Conservation (phyloP, 305 asterid species). For the Coffea humblotiana region DNA sequence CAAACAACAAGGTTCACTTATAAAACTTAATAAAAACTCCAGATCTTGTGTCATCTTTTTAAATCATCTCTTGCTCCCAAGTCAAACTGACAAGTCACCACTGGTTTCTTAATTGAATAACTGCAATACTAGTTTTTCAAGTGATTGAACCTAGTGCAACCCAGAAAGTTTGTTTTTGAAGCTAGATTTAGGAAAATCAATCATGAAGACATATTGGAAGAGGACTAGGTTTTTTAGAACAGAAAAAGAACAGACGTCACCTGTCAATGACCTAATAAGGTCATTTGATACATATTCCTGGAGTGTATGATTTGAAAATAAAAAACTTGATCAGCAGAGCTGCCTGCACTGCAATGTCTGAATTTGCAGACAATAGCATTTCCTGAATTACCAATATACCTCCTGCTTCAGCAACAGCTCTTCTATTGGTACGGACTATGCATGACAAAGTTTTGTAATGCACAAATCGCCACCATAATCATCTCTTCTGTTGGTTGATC, state of each 20-base stretch:
- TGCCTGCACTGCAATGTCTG: slow-evolving; percentile 70
- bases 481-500: slow-evolving; percentile 88
- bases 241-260: slow-evolving; percentile 33
- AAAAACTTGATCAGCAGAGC: slow-evolving; percentile 61
- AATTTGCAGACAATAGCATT: slow-evolving; percentile 52
- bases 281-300: slow-evolving; percentile 85
- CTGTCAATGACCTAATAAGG: slow-evolving; percentile 76
- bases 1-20: not conserved
- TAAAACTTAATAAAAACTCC: not conserved
- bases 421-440: slow-evolving; percentile 82
- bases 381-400: slow-evolving; percentile 80
- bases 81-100: not conserved
- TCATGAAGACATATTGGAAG: slow-evolving; percentile 4
- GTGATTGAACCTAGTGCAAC: not conserved
- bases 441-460: slow-evolving; percentile 80
- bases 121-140: not conserved
- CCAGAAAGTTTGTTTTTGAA: not conserved
- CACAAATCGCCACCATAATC: slow-evolving; percentile 78
- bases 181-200: not conserved
- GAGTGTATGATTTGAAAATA: slow-evolving; percentile 87
- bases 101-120: not conserved
- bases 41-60: not conserved
- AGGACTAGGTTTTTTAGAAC: slow-evolving; percentile 4
- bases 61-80: not conserved
- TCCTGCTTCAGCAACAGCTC: slow-evolving; percentile 90